These are phyloP conservation scores for Trifolium pratense DNA, from an alignment of 306 rosid genomes.

Conservation along the genomic window DNA sequence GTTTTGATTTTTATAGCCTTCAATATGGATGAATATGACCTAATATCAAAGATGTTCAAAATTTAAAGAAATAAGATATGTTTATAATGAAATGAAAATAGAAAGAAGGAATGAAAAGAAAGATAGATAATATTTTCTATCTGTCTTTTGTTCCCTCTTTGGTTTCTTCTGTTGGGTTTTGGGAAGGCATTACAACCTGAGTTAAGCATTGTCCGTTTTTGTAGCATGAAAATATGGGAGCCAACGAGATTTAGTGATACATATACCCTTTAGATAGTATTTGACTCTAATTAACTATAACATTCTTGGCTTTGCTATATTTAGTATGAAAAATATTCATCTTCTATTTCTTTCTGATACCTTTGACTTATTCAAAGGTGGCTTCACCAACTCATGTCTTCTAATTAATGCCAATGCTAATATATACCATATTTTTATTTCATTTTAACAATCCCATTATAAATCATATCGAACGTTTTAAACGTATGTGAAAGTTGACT, in stretches of 20 bases:
- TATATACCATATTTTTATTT: neutral
- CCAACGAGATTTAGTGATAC: slow-evolving; percentile 27
- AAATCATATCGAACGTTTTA: neutral
- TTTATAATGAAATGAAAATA: slow-evolving; percentile 35
- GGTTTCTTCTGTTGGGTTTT: slow-evolving; percentile 36
- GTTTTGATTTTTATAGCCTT: slow-evolving; percentile 23
- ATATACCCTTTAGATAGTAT: slow-evolving; percentile 26
- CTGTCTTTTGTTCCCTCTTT: slow-evolving; percentile 32
- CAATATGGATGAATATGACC: slow-evolving; percentile 1
- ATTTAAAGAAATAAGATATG: slow-evolving; percentile 1
- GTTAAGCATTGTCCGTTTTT: slow-evolving; percentile 50
- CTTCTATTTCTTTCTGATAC: slow-evolving; percentile 5
- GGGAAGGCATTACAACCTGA: slow-evolving; percentile 26
- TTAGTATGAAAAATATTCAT: slow-evolving; percentile 21
- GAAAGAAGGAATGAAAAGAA: slow-evolving; percentile 32
- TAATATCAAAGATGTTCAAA: too few species aligned
- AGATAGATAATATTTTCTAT: slow-evolving; percentile 39
- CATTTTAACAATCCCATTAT: neutral
- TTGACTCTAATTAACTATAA: slow-evolving; percentile 21
- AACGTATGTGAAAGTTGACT: too few species aligned
- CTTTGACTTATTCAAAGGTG: slow-evolving; percentile 47
- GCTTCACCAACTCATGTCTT: slow-evolving; percentile 29
- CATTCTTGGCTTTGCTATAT: slow-evolving; percentile 37
- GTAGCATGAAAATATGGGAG: slow-evolving; percentile 55
- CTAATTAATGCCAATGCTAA: slow-evolving; percentile 13